Percentiles rank a stretch among this genome's conserved stretches.
phyloP scores from a whole-genome alignment of 495 filamentous ascomycete genomes.

The Pyronema omphalodes region DNA sequence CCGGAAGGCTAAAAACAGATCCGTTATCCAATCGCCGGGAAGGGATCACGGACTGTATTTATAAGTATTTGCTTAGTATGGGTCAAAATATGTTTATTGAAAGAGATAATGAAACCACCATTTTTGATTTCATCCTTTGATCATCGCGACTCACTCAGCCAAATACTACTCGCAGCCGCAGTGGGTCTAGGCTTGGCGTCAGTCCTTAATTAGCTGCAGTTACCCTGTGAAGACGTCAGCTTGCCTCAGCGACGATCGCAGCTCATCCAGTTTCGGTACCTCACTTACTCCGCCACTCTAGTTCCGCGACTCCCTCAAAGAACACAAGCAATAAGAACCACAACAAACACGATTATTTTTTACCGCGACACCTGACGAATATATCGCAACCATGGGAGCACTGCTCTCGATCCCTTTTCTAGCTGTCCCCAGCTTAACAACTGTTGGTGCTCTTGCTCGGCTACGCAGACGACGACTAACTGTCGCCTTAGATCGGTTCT shows the following conservation, averaged over 20 bases:
- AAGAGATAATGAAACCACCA: no score
- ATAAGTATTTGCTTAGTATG: no score
- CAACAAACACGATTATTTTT: not conserved
- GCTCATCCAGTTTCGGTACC: not conserved
- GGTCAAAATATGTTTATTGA: no score
- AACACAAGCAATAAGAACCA: not conserved
- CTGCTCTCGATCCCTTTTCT: slow-evolving; percentile 76
- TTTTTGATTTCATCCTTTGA: no score
- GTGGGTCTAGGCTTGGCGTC: no score
- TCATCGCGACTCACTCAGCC: no score
- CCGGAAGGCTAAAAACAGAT: no score
- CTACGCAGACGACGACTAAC: slow-evolving; percentile 5
- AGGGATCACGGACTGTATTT: no score
- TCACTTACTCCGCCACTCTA: not conserved
- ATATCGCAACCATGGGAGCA: slow-evolving; percentile 53
- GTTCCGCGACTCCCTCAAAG: not conserved
- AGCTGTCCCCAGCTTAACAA: slow-evolving; percentile 68
- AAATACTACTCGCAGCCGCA: no score
- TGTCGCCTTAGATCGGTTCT: slow-evolving; percentile 43
- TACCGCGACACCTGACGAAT: not conserved
- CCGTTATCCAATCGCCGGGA: no score
- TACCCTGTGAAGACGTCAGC: not conserved
- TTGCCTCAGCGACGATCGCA: not conserved
- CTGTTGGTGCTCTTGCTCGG: slow-evolving; percentile 38
- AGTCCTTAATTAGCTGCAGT: not conserved